Percentiles rank a stretch among this genome's conserved stretches.
Conservation (phyloP, 805 yeast species). For the Jamesozyma lodderae region DNA sequence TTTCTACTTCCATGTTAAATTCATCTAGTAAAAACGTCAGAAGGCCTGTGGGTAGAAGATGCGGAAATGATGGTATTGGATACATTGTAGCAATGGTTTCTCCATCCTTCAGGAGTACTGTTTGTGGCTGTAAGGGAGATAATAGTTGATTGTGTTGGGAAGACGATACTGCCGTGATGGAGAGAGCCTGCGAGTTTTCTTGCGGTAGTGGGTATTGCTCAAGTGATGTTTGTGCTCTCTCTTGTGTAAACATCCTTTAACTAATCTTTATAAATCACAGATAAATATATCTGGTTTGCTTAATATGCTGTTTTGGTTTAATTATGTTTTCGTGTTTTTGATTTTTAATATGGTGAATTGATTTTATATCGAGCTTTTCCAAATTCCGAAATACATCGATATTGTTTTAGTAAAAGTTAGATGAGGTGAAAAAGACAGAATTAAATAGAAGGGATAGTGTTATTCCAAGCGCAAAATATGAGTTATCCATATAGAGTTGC, state of each 20-base stretch:
- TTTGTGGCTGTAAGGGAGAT: slow-evolving; percentile 44
- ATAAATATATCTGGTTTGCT: too few species aligned
- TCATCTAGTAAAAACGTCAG: slow-evolving; percentile 81
- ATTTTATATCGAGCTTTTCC: too few species aligned
- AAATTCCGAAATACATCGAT: too few species aligned
- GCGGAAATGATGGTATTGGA: slow-evolving; percentile 59
- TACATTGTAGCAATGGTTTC: slow-evolving; percentile 90
- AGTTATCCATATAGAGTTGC: slow-evolving; percentile 39
- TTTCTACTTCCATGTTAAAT: slow-evolving; percentile 82
- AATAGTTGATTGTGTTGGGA: background rate
- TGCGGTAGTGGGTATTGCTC: background rate
- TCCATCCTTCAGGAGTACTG: slow-evolving; percentile 75
- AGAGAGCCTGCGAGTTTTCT: too few species aligned
- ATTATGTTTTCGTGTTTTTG: too few species aligned
- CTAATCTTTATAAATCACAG: too few species aligned
- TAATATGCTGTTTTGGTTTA: too few species aligned
- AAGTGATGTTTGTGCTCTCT: background rate
- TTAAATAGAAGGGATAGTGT: background rate
- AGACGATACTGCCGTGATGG: background rate
- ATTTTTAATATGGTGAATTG: too few species aligned
- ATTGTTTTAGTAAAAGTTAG: too few species aligned
- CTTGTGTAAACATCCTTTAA: background rate
- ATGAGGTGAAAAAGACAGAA: background rate
- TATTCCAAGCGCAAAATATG: background rate
- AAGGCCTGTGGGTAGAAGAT: slow-evolving; percentile 62